Conservation (phyloP, 2,329 filamentous ascomycete species). For the Atkinsonella texensis region DNA sequence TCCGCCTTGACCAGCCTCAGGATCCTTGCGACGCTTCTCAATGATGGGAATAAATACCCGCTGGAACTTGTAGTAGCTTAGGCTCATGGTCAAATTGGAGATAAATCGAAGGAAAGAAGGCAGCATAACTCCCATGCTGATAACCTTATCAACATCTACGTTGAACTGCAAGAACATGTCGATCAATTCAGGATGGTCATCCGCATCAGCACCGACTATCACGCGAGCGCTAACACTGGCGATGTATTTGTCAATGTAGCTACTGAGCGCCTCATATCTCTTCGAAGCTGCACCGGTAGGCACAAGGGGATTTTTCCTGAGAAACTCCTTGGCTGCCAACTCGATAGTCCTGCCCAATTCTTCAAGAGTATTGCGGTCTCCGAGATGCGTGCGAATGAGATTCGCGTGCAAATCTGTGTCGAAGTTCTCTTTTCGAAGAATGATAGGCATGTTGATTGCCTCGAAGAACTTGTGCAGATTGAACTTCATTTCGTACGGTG, state of each 20-base stretch:
- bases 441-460: not conserved
- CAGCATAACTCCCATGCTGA: not conserved
- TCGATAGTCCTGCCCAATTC: not conserved
- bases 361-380: not conserved
- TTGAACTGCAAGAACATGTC: not conserved
- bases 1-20: not conserved
- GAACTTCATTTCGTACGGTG: not conserved
- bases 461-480: not conserved
- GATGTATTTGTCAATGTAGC: not conserved
- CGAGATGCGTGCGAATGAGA: not conserved
- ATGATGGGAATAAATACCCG: not conserved
- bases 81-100: not conserved
- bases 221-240: not conserved
- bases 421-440: not conserved
- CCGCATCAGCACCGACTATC: not conserved
- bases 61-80: not conserved
- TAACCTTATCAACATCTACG: not conserved
- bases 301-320: not conserved
- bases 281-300: not conserved
- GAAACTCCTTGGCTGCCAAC: not conserved
- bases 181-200: not conserved
- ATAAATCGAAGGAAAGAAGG: not conserved
- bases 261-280: not conserved
- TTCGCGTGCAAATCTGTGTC: not conserved
- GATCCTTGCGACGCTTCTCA: not conserved